phyloP scores from a whole-genome alignment of 1,284 basidiomycete genomes.

The Trichosporon coremiiforme region DNA sequence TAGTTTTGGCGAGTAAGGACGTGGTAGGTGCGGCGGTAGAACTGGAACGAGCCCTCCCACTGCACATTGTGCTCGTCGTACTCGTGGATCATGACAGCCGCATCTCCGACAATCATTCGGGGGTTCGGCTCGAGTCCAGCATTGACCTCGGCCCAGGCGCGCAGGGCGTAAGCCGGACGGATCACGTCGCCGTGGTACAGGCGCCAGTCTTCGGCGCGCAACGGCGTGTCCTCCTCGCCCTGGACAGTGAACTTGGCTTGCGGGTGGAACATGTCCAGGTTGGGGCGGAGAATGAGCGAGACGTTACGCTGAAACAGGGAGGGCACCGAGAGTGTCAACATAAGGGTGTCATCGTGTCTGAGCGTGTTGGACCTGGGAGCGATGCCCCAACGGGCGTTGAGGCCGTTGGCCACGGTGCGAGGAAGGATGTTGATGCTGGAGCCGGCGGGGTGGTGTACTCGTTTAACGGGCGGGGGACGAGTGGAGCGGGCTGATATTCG shows the following conservation, averaged over 20 bases:
- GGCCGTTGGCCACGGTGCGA: conserved; percentile 48
- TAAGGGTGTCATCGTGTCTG: conserved; percentile 47
- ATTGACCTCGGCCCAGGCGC: conserved; percentile 49
- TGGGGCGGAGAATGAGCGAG: conserved; percentile 66
- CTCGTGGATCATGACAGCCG: conserved; percentile 69
- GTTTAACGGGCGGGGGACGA: conserved; percentile 45
- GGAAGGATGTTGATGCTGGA: conserved; percentile 62
- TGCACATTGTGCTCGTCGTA: conserved; percentile 62
- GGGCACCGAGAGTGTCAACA: conserved; percentile 42
- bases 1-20: conserved; percentile 74
- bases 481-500: conserved; percentile 43
- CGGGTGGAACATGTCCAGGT: conserved; percentile 73
- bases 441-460: conserved; percentile 42
- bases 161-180: conserved; percentile 58
- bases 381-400: conserved; percentile 25
- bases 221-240: conserved; percentile 25
- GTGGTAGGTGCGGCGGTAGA: conserved; percentile 70
- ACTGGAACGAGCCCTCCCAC: conserved; percentile 76
- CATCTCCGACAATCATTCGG: conserved; percentile 64
- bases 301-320: conserved; percentile 39
- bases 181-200: conserved; percentile 73
- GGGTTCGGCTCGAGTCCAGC: conserved; percentile 34
- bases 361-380: conserved; percentile 41
- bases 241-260: conserved; percentile 63
- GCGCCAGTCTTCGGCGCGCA: conserved; percentile 45